Percentiles rank a stretch among this genome's conserved stretches.
phyloP scores from a whole-genome alignment of 148 eudicot genomes.

The Camellia japonica region DNA sequence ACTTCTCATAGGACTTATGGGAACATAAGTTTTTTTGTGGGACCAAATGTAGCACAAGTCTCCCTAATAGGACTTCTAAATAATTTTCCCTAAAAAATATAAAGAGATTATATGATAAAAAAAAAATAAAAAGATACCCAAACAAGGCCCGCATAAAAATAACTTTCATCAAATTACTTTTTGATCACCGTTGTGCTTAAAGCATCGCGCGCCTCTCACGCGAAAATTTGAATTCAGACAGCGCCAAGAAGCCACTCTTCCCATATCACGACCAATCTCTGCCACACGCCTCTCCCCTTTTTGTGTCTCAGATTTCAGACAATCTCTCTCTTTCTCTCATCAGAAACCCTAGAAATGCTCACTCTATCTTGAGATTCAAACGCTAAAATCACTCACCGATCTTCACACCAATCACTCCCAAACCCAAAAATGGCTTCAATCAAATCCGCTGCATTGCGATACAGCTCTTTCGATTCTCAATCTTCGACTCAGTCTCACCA shows the following conservation, averaged over 20 bases:
- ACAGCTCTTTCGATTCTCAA: constrained; percentile 47
- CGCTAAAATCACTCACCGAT: constrained; percentile 17
- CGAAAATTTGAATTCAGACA: constrained; percentile 33
- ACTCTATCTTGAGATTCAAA: background rate
- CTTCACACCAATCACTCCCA: background rate
- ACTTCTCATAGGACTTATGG: too few species aligned
- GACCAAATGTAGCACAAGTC: too few species aligned
- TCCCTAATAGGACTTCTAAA: too few species aligned
- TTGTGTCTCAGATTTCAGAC: background rate
- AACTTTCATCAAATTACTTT: too few species aligned
- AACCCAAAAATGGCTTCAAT: constrained; percentile 20
- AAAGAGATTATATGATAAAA: too few species aligned
- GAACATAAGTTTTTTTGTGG: too few species aligned
- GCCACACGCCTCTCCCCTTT: constrained; percentile 7
- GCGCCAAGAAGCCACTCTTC: constrained; percentile 1
- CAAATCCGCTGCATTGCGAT: constrained; percentile 54
- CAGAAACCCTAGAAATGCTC: constrained; percentile 23
- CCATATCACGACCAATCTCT: background rate
- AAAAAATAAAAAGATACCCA: too few species aligned
- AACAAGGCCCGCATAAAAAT: too few species aligned
- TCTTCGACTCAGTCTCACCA: constrained; percentile 36
- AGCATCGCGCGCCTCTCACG: constrained; percentile 28
- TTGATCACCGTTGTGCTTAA: too few species aligned
- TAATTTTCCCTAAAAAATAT: too few species aligned
- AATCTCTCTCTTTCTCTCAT: too few species aligned